phyloP scores from a whole-genome alignment of 306 rosid genomes.

The Medicago ruthenica region DNA sequence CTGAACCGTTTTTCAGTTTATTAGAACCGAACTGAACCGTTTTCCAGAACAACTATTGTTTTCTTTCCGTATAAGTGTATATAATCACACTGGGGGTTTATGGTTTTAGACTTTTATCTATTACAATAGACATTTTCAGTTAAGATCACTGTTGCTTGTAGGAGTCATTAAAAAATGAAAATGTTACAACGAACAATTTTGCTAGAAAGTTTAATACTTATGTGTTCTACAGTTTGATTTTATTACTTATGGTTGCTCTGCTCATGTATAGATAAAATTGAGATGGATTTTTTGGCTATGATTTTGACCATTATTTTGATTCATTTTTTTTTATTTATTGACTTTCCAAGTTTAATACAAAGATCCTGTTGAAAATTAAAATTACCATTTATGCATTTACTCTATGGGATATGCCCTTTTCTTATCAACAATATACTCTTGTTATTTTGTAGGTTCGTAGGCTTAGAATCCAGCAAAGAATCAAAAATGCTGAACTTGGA shows the following conservation, averaged over 20 bases:
- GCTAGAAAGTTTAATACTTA: too few relatives aligned
- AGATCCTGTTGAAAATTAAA: conserved; percentile 2
- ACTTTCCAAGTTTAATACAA: conserved; percentile 13
- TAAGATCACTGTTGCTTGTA: too few relatives aligned
- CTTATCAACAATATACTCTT: not conserved
- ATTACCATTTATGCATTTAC: not conserved
- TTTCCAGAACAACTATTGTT: too few relatives aligned
- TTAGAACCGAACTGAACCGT: too few relatives aligned
- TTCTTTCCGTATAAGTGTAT: too few relatives aligned
- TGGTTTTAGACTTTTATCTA: too few relatives aligned
- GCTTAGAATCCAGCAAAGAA: conserved; percentile 93
- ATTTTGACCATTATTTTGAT: not conserved
- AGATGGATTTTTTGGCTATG: not conserved
- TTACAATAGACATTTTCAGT: too few relatives aligned
- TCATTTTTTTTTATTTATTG: not conserved
- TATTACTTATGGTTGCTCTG: conserved; percentile 2
- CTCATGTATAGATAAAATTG: conserved; percentile 8
- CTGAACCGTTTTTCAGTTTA: too few relatives aligned
- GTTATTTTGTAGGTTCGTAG: conserved; percentile 76
- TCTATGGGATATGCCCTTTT: too few relatives aligned
- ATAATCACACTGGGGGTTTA: too few relatives aligned
- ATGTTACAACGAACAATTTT: not conserved
- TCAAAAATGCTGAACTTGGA: conserved; percentile 82
- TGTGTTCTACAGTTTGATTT: conserved; percentile 19
- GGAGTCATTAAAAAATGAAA: too few relatives aligned